These are phyloP conservation scores for Lophium mytilinum DNA, from an alignment of 495 filamentous ascomycete species.

Conservation along the genomic window DNA sequence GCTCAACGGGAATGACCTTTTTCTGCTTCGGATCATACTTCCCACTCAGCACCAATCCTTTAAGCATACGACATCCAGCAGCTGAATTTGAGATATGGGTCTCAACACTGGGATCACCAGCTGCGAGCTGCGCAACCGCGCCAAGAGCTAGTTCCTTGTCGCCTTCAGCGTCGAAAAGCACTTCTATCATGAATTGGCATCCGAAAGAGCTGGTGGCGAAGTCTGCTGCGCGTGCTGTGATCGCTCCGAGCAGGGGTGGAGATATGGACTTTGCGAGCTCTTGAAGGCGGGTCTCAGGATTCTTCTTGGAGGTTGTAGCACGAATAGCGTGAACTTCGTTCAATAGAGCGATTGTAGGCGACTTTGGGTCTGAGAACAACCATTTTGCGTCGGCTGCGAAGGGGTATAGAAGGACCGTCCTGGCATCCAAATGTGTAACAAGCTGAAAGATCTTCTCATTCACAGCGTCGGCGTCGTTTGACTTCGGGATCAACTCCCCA, in stretches of 20 bases:
- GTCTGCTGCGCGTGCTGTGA: slow-evolving; percentile 56
- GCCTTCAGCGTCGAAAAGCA: slow-evolving; percentile 65
- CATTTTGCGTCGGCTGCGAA: slow-evolving; percentile 64
- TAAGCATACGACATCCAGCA: slow-evolving; percentile 76
- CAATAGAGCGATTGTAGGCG: slow-evolving; percentile 28
- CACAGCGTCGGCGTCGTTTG: slow-evolving; percentile 37
- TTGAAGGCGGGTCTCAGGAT: slow-evolving; percentile 60
- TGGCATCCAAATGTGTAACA: slow-evolving; percentile 61
- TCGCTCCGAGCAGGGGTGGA: slow-evolving; percentile 58
- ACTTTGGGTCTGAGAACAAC: slow-evolving; percentile 48
- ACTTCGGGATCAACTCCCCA: slow-evolving; percentile 55
- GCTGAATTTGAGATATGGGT: slow-evolving; percentile 51
- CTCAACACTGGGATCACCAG: slow-evolving; percentile 50
- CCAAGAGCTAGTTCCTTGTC: slow-evolving; percentile 61
- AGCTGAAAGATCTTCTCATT: slow-evolving; percentile 54
- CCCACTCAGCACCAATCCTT: slow-evolving; percentile 79
- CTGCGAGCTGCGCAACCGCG: slow-evolving; percentile 62
- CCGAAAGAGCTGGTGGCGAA: slow-evolving; percentile 71
- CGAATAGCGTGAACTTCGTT: slow-evolving; percentile 51
- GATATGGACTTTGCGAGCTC: slow-evolving; percentile 68
- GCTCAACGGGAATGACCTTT: slow-evolving; percentile 57
- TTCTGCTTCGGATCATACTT: slow-evolving; percentile 65
- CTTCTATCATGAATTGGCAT: slow-evolving; percentile 76
- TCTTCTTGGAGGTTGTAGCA: slow-evolving; percentile 67
- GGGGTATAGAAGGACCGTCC: slow-evolving; percentile 75